These are phyloP conservation scores for Pyrenochaeta sp. DNA, from an alignment of 2,329 filamentous ascomycete species.

Conservation along the genomic window DNA sequence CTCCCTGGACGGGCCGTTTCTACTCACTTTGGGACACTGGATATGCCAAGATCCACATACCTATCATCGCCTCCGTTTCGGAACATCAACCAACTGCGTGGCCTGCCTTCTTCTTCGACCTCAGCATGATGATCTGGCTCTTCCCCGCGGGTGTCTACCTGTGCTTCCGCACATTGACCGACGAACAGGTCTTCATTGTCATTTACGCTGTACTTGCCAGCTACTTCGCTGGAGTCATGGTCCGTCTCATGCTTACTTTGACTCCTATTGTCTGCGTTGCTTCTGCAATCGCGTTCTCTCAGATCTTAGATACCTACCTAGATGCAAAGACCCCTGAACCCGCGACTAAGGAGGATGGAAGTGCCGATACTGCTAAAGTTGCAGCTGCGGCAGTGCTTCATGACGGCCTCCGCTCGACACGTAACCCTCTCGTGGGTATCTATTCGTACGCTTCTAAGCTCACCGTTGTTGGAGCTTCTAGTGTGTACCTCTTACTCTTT, in stretches of 20 bases:
- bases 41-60: constrained; percentile 99
- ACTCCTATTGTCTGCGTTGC: constrained; percentile 96
- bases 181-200: constrained; percentile 97
- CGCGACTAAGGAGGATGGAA: constrained; percentile 57
- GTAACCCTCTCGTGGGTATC: constrained; percentile 80
- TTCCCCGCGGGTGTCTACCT: constrained; percentile 99
- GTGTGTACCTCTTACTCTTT: constrained; percentile 87
- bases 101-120: constrained; percentile 99
- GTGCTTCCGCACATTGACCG: constrained; percentile 91
- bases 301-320: constrained; percentile 88
- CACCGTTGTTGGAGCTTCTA: constrained; percentile 75
- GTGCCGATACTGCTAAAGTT: constrained; percentile 42
- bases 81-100: constrained; percentile 99
- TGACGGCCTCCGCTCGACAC: constrained; percentile 72
- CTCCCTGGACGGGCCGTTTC: constrained; percentile 97
- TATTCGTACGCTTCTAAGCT: constrained; percentile 82
- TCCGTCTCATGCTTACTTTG: constrained; percentile 96
- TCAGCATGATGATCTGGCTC: constrained; percentile 98
- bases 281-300: constrained; percentile 86
- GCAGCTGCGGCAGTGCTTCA: constrained; percentile 61
- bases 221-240: constrained; percentile 99
- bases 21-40: constrained; percentile 99
- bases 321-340: constrained; percentile 68
- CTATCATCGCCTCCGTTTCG: constrained; percentile 99
- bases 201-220: constrained; percentile 96